Conservation (phyloP, 768 basidiomycete species). For the Mycena belliarum region DNA sequence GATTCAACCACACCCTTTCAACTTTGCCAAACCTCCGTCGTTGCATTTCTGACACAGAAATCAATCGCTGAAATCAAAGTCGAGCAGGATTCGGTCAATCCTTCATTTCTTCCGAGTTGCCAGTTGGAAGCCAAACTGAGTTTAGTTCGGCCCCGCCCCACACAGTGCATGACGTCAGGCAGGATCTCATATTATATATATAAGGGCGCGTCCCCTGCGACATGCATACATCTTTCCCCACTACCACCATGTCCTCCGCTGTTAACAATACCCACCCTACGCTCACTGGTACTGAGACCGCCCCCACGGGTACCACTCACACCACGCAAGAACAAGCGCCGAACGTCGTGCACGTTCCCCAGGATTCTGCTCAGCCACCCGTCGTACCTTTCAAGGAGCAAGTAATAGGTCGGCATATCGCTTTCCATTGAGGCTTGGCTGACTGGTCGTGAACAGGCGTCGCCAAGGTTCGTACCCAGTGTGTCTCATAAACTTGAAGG, state of each 20-base stretch:
- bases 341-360: not conserved
- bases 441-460: constrained; percentile 25
- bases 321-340: not conserved
- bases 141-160: too few species aligned
- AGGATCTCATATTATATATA: too few species aligned
- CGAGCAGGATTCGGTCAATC: too few species aligned
- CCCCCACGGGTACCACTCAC: not conserved
- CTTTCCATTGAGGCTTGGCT: constrained; percentile 1
- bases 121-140: not conserved
- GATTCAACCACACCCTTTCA: too few species aligned
- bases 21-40: too few species aligned
- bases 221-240: not conserved
- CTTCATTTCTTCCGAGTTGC: too few species aligned
- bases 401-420: constrained; percentile 47
- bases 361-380: not conserved
- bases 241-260: constrained; percentile 8
- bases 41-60: too few species aligned
- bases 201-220: too few species aligned
- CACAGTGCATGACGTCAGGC: not conserved
- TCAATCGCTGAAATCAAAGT: too few species aligned
- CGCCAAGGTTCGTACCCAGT: constrained; percentile 31
- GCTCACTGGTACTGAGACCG: constrained; percentile 5
- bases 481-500: not conserved
- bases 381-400: constrained; percentile 58
- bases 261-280: not conserved